Evolutionary conservation across 2,329 filamentous ascomycete genomes (phyloP).

Genomic region (Eutypella sp.): DNA sequence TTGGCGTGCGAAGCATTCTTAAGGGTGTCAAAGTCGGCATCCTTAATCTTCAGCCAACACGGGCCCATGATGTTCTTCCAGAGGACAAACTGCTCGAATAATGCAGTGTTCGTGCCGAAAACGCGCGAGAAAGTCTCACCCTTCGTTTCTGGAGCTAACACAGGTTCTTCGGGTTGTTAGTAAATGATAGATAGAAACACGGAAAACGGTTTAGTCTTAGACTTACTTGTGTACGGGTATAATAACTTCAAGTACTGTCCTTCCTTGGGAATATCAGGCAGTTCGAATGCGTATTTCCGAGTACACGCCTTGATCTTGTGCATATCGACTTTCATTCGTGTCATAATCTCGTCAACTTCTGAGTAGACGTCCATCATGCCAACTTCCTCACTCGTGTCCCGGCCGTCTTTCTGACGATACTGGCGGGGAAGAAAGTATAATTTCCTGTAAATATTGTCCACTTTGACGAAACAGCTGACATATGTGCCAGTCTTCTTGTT

Average conservation of each 20-base stretch:
- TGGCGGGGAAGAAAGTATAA: slow-evolving; percentile 88
- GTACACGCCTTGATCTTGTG: slow-evolving; percentile 90
- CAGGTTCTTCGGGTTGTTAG: slow-evolving; percentile 47
- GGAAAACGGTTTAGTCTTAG: background rate
- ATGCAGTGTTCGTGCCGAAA: slow-evolving; percentile 86
- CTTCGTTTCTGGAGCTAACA: slow-evolving; percentile 62
- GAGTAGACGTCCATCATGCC: slow-evolving; percentile 85
- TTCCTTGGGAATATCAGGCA: slow-evolving; percentile 81
- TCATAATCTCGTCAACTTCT: slow-evolving; percentile 87
- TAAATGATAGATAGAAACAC: too few species aligned
- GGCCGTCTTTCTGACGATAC: slow-evolving; percentile 49
- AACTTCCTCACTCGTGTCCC: slow-evolving; percentile 70
- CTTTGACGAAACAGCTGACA: slow-evolving; percentile 90
- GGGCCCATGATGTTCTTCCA: slow-evolving; percentile 99
- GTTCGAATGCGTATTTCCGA: slow-evolving; percentile 93
- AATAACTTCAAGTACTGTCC: slow-evolving; percentile 91
- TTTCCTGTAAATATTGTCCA: slow-evolving; percentile 91
- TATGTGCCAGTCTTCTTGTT: slow-evolving; percentile 76
- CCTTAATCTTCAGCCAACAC: slow-evolving; percentile 90
- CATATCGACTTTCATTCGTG: slow-evolving; percentile 75
- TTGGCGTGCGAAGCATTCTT: slow-evolving; percentile 97
- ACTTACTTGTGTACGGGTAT: slow-evolving; percentile 80
- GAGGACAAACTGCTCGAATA: slow-evolving; percentile 97
- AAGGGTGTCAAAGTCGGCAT: slow-evolving; percentile 75
- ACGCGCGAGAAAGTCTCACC: slow-evolving; percentile 92